Conservation (phyloP, 352 stramenopile genomes). For the Phytophthora fragariaefolia region DNA sequence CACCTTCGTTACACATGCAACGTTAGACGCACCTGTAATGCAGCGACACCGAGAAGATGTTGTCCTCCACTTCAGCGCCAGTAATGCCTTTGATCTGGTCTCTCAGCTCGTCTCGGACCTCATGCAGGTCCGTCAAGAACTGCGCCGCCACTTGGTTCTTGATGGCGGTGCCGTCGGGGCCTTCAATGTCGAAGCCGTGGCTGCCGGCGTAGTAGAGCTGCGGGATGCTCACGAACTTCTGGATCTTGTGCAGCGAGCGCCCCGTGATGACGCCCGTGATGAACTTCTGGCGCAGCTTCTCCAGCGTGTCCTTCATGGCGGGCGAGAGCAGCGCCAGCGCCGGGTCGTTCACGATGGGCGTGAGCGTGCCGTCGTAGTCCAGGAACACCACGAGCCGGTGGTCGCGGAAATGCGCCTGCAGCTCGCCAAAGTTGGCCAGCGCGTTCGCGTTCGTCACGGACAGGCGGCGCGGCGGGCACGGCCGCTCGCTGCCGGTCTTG, state of each 20-base stretch:
- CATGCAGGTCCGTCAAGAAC: conserved; percentile 69
- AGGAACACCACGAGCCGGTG: conserved; percentile 85
- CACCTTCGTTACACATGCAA: neutral
- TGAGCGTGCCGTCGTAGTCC: conserved; percentile 92
- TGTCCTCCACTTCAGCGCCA: conserved; percentile 88
- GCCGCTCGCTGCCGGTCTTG: conserved; percentile 11
- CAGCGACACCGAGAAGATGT: conserved; percentile 90
- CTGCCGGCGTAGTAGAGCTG: conserved; percentile 91
- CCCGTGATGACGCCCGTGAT: conserved; percentile 89
- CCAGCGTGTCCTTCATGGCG: conserved; percentile 71
- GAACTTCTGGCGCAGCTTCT: conserved; percentile 81
- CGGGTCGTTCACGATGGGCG: conserved; percentile 91
- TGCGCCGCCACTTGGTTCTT: conserved; percentile 88
- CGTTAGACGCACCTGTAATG: conserved; percentile 75
- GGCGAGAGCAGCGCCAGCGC: conserved; percentile 70
- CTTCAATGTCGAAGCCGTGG: conserved; percentile 91
- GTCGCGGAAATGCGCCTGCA: conserved; percentile 58
- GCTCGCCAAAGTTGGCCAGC: conserved; percentile 68
- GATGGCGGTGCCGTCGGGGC: conserved; percentile 75
- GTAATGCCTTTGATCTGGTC: conserved; percentile 53
- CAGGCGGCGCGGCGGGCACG: conserved; percentile 40
- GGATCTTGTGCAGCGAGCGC: conserved; percentile 88
- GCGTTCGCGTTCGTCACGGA: conserved; percentile 80
- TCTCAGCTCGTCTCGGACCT: conserved; percentile 59
- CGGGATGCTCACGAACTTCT: conserved; percentile 88